phyloP scores from a whole-genome alignment of 2,329 filamentous ascomycete genomes.

The Trichophyton schoenleinii region DNA sequence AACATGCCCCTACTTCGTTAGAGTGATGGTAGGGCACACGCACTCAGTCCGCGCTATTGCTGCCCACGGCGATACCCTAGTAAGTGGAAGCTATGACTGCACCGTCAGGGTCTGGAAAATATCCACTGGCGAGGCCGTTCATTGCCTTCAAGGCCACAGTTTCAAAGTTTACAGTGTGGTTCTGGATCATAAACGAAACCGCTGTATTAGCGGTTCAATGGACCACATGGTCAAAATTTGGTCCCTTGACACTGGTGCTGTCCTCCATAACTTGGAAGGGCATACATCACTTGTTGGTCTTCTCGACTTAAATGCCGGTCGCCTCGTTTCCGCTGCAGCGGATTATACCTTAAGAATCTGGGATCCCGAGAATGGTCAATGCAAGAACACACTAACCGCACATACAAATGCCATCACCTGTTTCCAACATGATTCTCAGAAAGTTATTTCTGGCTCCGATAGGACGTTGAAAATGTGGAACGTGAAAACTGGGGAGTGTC shows the following conservation, averaged over 20 bases:
- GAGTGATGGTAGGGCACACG: constrained; percentile 70
- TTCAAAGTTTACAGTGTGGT: constrained; percentile 98
- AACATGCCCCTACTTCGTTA: constrained; percentile 90
- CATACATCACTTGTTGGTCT: constrained; percentile 86
- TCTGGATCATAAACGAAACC: constrained; percentile 76
- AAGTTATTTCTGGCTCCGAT: constrained; percentile 93
- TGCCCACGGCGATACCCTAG: constrained; percentile 86
- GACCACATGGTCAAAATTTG: constrained; percentile 96
- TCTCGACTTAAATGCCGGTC: constrained; percentile 75
- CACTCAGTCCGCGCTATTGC: constrained; percentile 95
- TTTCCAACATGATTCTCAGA: constrained; percentile 93
- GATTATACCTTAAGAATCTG: constrained; percentile 93
- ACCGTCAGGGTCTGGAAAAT: constrained; percentile 96
- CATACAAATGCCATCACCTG: constrained; percentile 97
- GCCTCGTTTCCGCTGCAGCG: constrained; percentile 85
- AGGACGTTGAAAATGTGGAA: constrained; percentile 99
- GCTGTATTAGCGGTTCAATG: constrained; percentile 97
- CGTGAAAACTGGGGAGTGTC: constrained; percentile 77
- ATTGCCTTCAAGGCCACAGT: constrained; percentile 72
- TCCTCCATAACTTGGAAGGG: constrained; percentile 81
- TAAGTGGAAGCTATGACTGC: constrained; percentile 93
- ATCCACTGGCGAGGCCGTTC: constrained; percentile 78
- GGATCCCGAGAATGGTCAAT: constrained; percentile 87
- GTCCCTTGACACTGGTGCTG: constrained; percentile 76
- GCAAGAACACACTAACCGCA: constrained; percentile 77